Evolutionary conservation across 768 basidiomycete species (phyloP).

Genomic region (Nidularia sp.): DNA sequence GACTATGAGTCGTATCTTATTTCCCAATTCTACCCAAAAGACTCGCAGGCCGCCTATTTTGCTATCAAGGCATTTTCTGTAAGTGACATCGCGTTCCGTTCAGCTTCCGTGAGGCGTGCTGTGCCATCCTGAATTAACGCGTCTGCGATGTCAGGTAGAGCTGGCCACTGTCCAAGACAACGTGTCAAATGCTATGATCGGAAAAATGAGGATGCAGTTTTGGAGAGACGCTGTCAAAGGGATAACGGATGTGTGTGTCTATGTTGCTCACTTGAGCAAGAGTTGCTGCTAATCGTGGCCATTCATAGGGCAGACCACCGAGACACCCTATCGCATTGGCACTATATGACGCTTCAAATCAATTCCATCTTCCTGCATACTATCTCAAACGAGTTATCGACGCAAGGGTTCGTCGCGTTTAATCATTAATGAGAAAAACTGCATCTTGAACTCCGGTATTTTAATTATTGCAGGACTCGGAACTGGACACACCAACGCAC

Average conservation of each 20-base stretch:
- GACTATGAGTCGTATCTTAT: conserved; percentile 80
- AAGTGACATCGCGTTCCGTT: conserved; percentile 24
- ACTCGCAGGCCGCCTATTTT: conserved; percentile 63
- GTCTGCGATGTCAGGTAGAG: conserved; percentile 50
- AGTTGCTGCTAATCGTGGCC: conserved; percentile 4
- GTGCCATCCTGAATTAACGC: not conserved
- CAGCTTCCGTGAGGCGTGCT: not conserved
- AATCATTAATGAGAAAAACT: not conserved
- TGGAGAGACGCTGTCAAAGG: conserved; percentile 79
- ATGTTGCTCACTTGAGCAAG: not conserved
- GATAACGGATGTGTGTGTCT: conserved; percentile 52
- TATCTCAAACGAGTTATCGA: conserved; percentile 82
- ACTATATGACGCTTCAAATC: conserved; percentile 51
- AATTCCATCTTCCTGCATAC: conserved; percentile 56
- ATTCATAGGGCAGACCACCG: conserved; percentile 63
- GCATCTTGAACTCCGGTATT: not conserved
- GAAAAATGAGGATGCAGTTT: conserved; percentile 84
- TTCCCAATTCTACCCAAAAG: conserved; percentile 68
- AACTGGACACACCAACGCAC: conserved; percentile 60
- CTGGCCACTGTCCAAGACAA: conserved; percentile 73
- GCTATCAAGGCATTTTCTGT: conserved; percentile 84
- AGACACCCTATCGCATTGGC: conserved; percentile 80
- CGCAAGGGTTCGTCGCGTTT: conserved; percentile 58
- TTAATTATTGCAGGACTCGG: conserved; percentile 46
- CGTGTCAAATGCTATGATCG: conserved; percentile 69